These are phyloP conservation scores for Drechslerella stenobrocha DNA, from an alignment of 2,329 filamentous ascomycete genomes.

Conservation along the genomic window DNA sequence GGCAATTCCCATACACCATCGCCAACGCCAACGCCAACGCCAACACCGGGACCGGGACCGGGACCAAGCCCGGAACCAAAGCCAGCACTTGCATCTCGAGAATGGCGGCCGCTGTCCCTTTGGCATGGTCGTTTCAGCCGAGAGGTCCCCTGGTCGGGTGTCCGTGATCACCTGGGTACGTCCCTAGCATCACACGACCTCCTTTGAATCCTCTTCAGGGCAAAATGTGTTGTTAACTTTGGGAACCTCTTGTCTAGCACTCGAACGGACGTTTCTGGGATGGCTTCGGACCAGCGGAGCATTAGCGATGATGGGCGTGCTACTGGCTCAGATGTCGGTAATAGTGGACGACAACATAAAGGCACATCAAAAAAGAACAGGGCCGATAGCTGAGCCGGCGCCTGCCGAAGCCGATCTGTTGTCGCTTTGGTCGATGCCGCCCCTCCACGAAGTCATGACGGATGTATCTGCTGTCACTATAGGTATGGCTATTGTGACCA, in stretches of 20 bases:
- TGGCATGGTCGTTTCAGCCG: slow-evolving; percentile 26
- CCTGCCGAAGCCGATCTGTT: neutral
- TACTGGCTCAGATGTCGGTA: slow-evolving; percentile 40
- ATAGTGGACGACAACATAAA: slow-evolving; percentile 25
- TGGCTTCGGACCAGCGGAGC: slow-evolving; percentile 46
- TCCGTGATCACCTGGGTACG: slow-evolving; percentile 39
- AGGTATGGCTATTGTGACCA: slow-evolving; percentile 26
- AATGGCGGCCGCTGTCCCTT: slow-evolving; percentile 6
- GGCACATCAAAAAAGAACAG: slow-evolving; percentile 10
- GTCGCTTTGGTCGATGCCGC: slow-evolving; percentile 3
- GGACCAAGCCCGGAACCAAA: slow-evolving; percentile 10
- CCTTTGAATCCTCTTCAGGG: neutral
- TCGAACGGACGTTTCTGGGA: slow-evolving; percentile 44
- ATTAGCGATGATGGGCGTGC: slow-evolving; percentile 39
- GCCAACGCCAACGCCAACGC: too few relatives aligned
- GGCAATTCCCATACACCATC: too few relatives aligned
- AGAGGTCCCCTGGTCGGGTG: slow-evolving; percentile 35
- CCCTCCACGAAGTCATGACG: slow-evolving; percentile 15
- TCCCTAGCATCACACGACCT: neutral
- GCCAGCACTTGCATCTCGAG: too few relatives aligned
- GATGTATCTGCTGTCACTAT: slow-evolving; percentile 20
- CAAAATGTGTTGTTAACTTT: neutral
- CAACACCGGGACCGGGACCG: neutral
- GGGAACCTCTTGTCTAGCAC: slow-evolving; percentile 14
- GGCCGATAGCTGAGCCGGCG: neutral